phyloP scores from a whole-genome alignment of 2,329 filamentous ascomycete species.

The Penicillium freii region DNA sequence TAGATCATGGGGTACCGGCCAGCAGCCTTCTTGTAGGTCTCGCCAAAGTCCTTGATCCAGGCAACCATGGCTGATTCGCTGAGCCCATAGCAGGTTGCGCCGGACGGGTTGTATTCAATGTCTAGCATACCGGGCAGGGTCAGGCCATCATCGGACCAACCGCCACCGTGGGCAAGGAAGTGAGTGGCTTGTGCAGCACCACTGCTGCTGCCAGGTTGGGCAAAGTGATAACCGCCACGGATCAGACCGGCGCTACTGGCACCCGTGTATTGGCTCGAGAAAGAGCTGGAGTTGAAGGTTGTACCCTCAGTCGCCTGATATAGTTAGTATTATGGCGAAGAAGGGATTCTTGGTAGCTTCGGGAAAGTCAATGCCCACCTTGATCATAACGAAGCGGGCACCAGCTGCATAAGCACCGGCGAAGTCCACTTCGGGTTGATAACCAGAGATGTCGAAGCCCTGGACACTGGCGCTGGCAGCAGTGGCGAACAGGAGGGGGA shows the following conservation, averaged over 20 bases:
- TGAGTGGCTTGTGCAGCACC: conserved; percentile 52
- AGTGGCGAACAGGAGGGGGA: conserved; percentile 19
- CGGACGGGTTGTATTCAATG: conserved; percentile 47
- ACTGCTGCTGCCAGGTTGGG: conserved; percentile 46
- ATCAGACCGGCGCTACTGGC: conserved; percentile 54
- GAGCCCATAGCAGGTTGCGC: conserved; percentile 49
- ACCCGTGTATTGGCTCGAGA: conserved; percentile 51
- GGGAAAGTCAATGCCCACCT: conserved; percentile 16
- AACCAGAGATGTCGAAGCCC: conserved; percentile 36
- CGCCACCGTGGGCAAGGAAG: conserved; percentile 55
- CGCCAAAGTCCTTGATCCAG: conserved; percentile 56
- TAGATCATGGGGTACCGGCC: conserved; percentile 55
- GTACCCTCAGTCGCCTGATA: conserved; percentile 54
- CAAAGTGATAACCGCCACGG: conserved; percentile 59
- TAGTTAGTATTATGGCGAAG: conserved; percentile 2
- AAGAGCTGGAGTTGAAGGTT: conserved; percentile 46
- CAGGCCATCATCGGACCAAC: conserved; percentile 54
- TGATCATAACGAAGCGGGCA: conserved; percentile 37
- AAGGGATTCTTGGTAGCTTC: neutral
- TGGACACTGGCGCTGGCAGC: conserved; percentile 28
- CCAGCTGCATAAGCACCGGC: conserved; percentile 28
- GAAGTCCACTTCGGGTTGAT: conserved; percentile 30
- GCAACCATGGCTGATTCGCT: conserved; percentile 48
- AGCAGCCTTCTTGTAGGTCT: conserved; percentile 50
- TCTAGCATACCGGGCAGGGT: conserved; percentile 60